Conservation (phyloP, 164 flowering plant species). For the Macadamia tetraphylla region DNA sequence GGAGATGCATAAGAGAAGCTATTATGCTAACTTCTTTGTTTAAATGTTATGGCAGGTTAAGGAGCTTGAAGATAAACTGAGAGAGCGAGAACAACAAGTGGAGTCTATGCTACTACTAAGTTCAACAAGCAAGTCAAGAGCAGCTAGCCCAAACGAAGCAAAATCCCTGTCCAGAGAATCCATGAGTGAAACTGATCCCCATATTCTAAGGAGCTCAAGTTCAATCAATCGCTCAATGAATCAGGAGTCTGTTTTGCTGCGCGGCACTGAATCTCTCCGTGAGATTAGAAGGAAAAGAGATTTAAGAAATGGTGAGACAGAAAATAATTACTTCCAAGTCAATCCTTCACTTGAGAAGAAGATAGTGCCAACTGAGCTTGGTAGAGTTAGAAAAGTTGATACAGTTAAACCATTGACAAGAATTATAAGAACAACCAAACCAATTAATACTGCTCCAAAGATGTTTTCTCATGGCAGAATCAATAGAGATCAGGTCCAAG, state of each 20-base stretch:
- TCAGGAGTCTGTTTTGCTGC: conserved; percentile 34
- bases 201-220: conserved; percentile 43
- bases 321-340: conserved; percentile 28
- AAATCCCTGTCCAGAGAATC: conserved; percentile 18
- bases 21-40: neutral
- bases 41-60: conserved; percentile 39
- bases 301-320: conserved; percentile 45
- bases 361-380: conserved; percentile 22
- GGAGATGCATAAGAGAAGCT: neutral
- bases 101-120: conserved; percentile 15
- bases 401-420: conserved; percentile 40
- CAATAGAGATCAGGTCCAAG: conserved; percentile 45
- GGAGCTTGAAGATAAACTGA: conserved; percentile 59
- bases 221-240: conserved; percentile 35
- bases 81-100: conserved; percentile 35
- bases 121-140: conserved; percentile 25
- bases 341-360: conserved; percentile 26
- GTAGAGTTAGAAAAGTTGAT: conserved; percentile 37
- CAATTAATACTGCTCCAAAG: conserved; percentile 27
- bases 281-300: conserved; percentile 50
- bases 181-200: conserved; percentile 37
- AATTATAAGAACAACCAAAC: conserved; percentile 34
- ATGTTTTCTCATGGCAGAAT: conserved; percentile 27
- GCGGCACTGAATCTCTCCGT: conserved; percentile 30
- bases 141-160: conserved; percentile 33